phyloP scores from a whole-genome alignment of 495 filamentous ascomycete genomes.

The Penicillium herquei region DNA sequence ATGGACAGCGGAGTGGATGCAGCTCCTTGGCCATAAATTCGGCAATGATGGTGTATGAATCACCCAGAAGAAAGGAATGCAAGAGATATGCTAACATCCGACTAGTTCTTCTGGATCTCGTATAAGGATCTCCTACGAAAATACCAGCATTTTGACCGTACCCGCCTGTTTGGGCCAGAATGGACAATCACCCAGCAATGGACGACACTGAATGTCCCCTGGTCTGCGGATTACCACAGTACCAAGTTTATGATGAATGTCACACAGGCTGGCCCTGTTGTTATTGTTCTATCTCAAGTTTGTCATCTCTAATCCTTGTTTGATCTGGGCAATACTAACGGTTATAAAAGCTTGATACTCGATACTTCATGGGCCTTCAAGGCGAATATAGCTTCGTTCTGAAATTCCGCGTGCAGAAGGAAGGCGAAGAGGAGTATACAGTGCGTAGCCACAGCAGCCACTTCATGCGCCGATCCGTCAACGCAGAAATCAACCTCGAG shows the following conservation, averaged over 20 bases:
- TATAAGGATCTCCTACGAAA: slow-evolving; percentile 82
- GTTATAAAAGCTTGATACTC: slow-evolving; percentile 60
- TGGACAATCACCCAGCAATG: slow-evolving; percentile 85
- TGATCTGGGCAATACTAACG: slow-evolving; percentile 4
- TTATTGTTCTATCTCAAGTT: slow-evolving; percentile 76
- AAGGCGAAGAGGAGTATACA: slow-evolving; percentile 79
- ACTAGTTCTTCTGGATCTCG: slow-evolving; percentile 63
- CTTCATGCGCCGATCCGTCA: slow-evolving; percentile 74
- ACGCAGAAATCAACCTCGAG: slow-evolving; percentile 77
- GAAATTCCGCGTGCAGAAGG: slow-evolving; percentile 78
- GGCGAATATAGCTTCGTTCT: slow-evolving; percentile 81
- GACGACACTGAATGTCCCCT: slow-evolving; percentile 81
- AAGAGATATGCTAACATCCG: not conserved
- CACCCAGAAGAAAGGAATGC: not conserved
- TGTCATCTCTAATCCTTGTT: not conserved
- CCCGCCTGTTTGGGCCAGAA: slow-evolving; percentile 78
- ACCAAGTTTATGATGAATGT: slow-evolving; percentile 78
- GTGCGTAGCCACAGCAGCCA: slow-evolving; percentile 72
- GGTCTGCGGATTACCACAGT: slow-evolving; percentile 80
- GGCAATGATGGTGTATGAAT: slow-evolving; percentile 73
- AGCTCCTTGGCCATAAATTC: slow-evolving; percentile 74
- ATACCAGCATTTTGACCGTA: slow-evolving; percentile 80
- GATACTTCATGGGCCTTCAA: slow-evolving; percentile 80
- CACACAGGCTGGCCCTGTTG: slow-evolving; percentile 62
- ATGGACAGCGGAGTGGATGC: slow-evolving; percentile 88